Percentiles rank a stretch among this genome's conserved stretches.
phyloP scores from a whole-genome alignment of 2,329 filamentous ascomycete species.

The Sporothrix sp. region DNA sequence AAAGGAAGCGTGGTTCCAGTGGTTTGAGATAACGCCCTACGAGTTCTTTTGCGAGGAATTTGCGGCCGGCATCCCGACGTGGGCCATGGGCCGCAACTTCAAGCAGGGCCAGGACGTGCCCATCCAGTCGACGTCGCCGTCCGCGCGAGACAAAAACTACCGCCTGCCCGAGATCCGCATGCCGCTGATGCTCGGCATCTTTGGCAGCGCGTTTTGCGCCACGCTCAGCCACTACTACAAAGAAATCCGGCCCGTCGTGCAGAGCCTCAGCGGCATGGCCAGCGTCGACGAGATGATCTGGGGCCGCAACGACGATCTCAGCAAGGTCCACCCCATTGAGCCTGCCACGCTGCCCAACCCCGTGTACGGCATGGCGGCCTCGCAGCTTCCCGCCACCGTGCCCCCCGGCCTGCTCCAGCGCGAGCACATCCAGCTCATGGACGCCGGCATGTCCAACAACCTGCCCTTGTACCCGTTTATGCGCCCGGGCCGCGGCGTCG shows the following conservation, averaged over 20 bases:
- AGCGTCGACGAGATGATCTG: constrained; percentile 75
- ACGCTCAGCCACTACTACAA: constrained; percentile 94
- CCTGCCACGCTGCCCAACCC: constrained; percentile 88
- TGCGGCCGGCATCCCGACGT: constrained; percentile 83
- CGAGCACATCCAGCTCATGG: constrained; percentile 76
- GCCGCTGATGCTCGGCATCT: constrained; percentile 83
- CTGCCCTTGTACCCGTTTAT: constrained; percentile 91
- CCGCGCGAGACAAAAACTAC: constrained; percentile 28
- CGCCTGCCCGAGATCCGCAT: constrained; percentile 76
- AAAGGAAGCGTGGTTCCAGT: constrained; percentile 86
- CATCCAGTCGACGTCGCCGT: constrained; percentile 23
- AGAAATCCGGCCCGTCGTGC: constrained; percentile 76
- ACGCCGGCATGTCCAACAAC: constrained; percentile 98
- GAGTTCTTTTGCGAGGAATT: constrained; percentile 95
- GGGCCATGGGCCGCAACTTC: constrained; percentile 82
- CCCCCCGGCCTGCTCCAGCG: constrained; percentile 64
- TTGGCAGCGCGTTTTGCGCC: constrained; percentile 92
- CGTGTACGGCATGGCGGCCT: constrained; percentile 65
- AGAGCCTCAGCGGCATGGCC: constrained; percentile 62
- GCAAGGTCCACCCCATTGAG: constrained; percentile 90
- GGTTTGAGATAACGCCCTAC: constrained; percentile 93
- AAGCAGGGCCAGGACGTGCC: constrained; percentile 57
- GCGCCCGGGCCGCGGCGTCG: constrained; percentile 76
- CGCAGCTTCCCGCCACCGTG: constrained; percentile 62
- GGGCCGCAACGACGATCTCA: constrained; percentile 71